phyloP scores from a whole-genome alignment of 2,329 filamentous ascomycete species.

The Calonectria pseudoreteaudii region DNA sequence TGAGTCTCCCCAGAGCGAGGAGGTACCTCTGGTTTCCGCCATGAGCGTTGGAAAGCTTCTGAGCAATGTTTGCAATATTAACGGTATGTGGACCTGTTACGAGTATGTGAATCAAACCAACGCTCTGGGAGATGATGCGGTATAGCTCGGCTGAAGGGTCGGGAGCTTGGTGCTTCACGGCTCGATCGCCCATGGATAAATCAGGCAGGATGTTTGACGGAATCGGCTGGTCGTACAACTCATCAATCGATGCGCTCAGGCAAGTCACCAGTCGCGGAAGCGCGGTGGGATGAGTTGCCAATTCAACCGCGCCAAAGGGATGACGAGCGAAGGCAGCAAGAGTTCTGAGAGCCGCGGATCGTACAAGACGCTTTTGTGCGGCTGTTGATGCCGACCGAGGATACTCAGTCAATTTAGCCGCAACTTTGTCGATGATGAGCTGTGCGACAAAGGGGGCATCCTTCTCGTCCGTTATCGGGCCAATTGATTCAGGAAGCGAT shows the following conservation, averaged over 20 bases:
- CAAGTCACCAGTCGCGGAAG: constrained; percentile 81
- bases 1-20: constrained; percentile 83
- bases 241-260: constrained; percentile 73
- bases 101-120: constrained; percentile 64
- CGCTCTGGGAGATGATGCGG: constrained; percentile 60
- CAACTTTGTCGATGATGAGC: constrained; percentile 71
- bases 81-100: constrained; percentile 61
- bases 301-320: constrained; percentile 71
- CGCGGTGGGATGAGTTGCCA: constrained; percentile 76
- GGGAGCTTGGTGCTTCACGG: background rate
- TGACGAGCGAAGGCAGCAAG: constrained; percentile 71
- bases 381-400: constrained; percentile 54
- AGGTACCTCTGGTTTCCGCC: constrained; percentile 86
- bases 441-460: constrained; percentile 57
- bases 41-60: constrained; percentile 76
- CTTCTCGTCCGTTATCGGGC: constrained; percentile 67
- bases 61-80: constrained; percentile 69
- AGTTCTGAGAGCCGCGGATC: constrained; percentile 62
- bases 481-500: constrained; percentile 71
- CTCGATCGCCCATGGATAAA: constrained; percentile 19
- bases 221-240: constrained; percentile 72
- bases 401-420: constrained; percentile 70
- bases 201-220: constrained; percentile 53
- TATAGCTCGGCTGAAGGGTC: constrained; percentile 50
- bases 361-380: constrained; percentile 56